Evolutionary conservation across 192 early-diverging fungal species (phyloP).

Genomic region (Coemansia sp.): DNA sequence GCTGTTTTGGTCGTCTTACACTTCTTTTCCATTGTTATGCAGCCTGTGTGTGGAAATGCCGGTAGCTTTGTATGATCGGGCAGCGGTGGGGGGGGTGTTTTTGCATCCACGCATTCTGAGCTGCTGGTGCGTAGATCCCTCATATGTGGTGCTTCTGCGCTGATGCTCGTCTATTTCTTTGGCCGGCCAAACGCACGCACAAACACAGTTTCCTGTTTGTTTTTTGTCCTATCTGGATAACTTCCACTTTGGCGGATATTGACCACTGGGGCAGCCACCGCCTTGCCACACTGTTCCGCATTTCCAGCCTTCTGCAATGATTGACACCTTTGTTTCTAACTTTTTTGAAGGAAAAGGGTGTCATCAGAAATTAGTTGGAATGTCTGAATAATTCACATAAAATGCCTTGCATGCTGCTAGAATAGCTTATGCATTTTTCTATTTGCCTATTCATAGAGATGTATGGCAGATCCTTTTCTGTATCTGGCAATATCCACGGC

Average conservation of each 20-base stretch:
- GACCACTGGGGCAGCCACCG: background rate
- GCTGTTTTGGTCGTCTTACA: background rate
- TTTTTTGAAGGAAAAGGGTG: background rate
- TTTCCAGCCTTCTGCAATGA: background rate
- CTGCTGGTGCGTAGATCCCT: background rate
- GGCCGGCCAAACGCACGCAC: background rate
- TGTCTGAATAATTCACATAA: background rate
- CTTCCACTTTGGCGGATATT: background rate
- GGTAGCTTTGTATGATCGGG: background rate
- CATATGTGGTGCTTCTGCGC: background rate
- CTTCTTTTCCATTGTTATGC: background rate
- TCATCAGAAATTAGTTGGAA: background rate
- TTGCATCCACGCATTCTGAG: background rate
- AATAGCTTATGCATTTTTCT: background rate
- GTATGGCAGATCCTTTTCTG: background rate
- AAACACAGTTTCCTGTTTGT: background rate
- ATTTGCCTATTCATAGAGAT: slow-evolving; percentile 1
- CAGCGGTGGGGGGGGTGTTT: background rate
- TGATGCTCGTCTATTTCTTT: no score
- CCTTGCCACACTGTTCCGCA: background rate
- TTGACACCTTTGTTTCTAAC: background rate
- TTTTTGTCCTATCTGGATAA: background rate
- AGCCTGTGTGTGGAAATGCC: background rate
- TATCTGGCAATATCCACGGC: background rate
- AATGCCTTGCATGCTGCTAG: background rate